Base-by-base conservation (phyloP, 768 basidiomycete species). In the Coprinellus aureogranulatus region DNA sequence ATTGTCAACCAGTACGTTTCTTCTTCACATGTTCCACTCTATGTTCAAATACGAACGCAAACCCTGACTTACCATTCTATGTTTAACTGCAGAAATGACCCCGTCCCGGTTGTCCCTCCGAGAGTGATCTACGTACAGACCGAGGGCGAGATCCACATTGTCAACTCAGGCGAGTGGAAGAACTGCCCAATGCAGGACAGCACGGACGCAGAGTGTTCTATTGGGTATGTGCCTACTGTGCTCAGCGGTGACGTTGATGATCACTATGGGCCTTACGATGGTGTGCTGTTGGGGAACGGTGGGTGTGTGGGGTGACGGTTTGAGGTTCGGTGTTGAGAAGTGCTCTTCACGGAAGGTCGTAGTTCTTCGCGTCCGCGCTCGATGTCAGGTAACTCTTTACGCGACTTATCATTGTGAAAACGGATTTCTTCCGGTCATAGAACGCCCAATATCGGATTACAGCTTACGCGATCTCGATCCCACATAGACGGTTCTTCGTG, bases 91-190 rank as follows among this genome's bases (percentile, higher is more conserved):
- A 63, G 62, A 30, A 48, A 59, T 54, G 79, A 83, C 62, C 57
- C 75, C 26, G 70, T 87, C 44, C 86, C 87, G 22, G 85, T 82
- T 58, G 74, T 87, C 8, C 85, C 85, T 8, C 79, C 76, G 2
- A 72, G 75, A 22, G 64, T 85, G 58, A 81, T 80, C 50, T 87
- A 78, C 68, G 60, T 68, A 39, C 82, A 84, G 52, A 77, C 79
- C 1, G 68, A 75, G n/a, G 82, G 82, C 20, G 84, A 86, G 63
- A 67, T 84, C 14, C 82, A 84, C 59, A 81, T 86, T 44, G 53
- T 82, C 52, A 67, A 74, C 16, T 67, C 71, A 2, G 74, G 67
- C 4, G 67, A 68, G 41, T 75, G 70, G 44, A 69, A 75, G 16
- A 63, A 70, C 31, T 78, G 77, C 57, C 64, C 75, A 6, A 14